Conservation (phyloP, 306 rosid species). For the Prinsepia uniflora region DNA sequence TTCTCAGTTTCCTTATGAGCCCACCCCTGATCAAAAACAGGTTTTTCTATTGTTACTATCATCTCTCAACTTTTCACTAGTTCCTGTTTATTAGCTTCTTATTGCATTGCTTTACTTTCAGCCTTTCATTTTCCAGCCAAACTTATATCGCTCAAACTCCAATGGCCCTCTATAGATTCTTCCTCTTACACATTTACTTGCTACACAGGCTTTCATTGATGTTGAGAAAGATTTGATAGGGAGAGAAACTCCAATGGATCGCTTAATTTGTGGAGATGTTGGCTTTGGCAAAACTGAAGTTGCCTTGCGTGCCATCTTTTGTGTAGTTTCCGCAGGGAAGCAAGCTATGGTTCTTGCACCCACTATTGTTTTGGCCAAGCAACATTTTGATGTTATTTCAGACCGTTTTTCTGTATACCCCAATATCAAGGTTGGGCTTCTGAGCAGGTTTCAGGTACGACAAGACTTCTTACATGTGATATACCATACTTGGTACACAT, state of each 20-base stretch:
- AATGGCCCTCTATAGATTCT: neutral
- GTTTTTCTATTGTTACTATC: slow-evolving; percentile 21
- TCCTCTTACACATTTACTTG: neutral
- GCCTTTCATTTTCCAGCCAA: neutral
- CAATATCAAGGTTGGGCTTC: slow-evolving; percentile 63
- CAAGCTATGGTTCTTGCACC: slow-evolving; percentile 98
- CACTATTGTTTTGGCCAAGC: slow-evolving; percentile 90
- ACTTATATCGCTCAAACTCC: neutral
- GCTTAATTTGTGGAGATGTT: slow-evolving; percentile 93
- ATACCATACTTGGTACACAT: neutral
- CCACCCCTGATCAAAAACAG: slow-evolving; percentile 91
- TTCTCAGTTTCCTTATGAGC: slow-evolving; percentile 64
- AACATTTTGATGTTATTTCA: slow-evolving; percentile 82
- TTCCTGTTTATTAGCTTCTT: neutral
- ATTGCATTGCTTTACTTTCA: neutral
- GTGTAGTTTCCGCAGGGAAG: slow-evolving; percentile 79
- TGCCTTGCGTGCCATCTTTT: slow-evolving; percentile 86
- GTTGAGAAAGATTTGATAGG: slow-evolving; percentile 79
- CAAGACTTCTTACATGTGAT: neutral
- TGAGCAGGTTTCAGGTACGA: slow-evolving; percentile 95
- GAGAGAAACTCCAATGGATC: slow-evolving; percentile 93
- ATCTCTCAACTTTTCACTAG: neutral
- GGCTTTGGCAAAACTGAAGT: slow-evolving; percentile 99
- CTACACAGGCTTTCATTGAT: slow-evolving; percentile 74
- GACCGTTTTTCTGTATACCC: slow-evolving; percentile 68